phyloP scores from a whole-genome alignment of 179 eudicot species.

The Monotropa hypopitys region DNA sequence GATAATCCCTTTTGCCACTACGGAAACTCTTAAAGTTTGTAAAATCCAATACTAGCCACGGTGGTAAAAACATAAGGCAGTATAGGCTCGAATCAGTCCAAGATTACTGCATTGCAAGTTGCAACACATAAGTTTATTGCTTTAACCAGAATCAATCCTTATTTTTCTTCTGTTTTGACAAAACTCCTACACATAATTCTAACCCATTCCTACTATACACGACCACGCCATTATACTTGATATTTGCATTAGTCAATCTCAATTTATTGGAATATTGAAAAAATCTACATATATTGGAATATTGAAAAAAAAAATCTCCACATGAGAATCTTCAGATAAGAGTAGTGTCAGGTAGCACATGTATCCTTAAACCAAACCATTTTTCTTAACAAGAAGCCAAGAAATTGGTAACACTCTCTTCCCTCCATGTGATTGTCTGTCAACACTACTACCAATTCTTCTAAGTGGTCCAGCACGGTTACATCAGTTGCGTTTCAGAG shows the following conservation, averaged over 20 bases:
- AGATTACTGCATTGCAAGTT: background rate
- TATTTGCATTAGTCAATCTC: background rate
- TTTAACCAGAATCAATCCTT: too few relatives aligned
- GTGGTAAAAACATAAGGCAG: background rate
- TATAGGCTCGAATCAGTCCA: background rate
- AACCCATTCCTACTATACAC: background rate
- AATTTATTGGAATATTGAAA: too few relatives aligned
- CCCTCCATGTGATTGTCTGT: background rate
- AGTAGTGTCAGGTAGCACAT: background rate
- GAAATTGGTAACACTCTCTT: background rate
- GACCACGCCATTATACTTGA: background rate
- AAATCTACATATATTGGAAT: too few relatives aligned
- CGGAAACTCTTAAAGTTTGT: background rate
- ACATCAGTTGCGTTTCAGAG: background rate
- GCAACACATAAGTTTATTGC: background rate
- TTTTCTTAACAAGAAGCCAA: background rate
- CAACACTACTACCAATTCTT: background rate
- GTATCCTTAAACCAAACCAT: background rate
- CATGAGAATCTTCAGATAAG: background rate
- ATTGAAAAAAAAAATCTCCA: too few relatives aligned
- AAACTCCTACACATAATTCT: too few relatives aligned
- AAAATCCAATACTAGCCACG: background rate
- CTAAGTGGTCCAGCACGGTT: background rate
- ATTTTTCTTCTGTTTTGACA: too few relatives aligned
- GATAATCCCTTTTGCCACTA: background rate